Percentiles rank a stretch among this genome's conserved stretches.
These are phyloP conservation scores for Penicillium sp. DNA, from an alignment of 2,329 filamentous ascomycete species.

Conservation along the genomic window DNA sequence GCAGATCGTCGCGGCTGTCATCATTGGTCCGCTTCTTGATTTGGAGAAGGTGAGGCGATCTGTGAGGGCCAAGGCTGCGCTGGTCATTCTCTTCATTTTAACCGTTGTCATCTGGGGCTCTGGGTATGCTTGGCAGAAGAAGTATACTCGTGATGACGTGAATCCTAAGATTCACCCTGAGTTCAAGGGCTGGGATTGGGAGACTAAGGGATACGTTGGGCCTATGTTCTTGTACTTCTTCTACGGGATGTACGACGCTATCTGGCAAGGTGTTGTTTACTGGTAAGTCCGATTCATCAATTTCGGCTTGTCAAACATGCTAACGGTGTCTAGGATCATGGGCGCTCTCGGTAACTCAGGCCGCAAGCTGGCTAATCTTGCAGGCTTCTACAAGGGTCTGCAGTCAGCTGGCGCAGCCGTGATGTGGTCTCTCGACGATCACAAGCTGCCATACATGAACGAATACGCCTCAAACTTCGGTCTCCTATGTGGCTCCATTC, in stretches of 20 bases:
- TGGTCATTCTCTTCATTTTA: conserved; percentile 62
- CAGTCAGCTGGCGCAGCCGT: conserved; percentile 77
- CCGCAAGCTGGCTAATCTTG: conserved; percentile 84
- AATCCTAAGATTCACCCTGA: conserved; percentile 4
- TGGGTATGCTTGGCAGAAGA: conserved; percentile 72
- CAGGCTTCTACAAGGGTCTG: conserved; percentile 84
- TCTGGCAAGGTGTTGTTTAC: conserved; percentile 86
- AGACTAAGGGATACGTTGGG: conserved; percentile 65
- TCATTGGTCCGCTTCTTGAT: conserved; percentile 74
- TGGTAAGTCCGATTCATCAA: conserved; percentile 56
- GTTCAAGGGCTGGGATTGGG: conserved; percentile 60
- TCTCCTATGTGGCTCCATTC: conserved; percentile 64
- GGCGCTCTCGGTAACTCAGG: conserved; percentile 87
- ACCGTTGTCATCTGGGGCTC: conserved; percentile 80
- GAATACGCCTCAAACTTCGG: conserved; percentile 75
- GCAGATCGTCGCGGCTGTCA: conserved; percentile 72
- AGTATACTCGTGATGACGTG: conserved; percentile 51
- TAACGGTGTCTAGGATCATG: conserved; percentile 67
- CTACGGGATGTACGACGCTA: conserved; percentile 83
- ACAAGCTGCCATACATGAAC: conserved; percentile 63
- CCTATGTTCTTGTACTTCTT: conserved; percentile 88
- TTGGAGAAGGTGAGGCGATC: conserved; percentile 58
- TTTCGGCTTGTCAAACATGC: background rate
- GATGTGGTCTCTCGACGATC: conserved; percentile 60
- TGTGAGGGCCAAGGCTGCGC: conserved; percentile 64